Conservation (phyloP, 2,329 filamentous ascomycete genomes). For the Thermothelomyces thermophilus region DNA sequence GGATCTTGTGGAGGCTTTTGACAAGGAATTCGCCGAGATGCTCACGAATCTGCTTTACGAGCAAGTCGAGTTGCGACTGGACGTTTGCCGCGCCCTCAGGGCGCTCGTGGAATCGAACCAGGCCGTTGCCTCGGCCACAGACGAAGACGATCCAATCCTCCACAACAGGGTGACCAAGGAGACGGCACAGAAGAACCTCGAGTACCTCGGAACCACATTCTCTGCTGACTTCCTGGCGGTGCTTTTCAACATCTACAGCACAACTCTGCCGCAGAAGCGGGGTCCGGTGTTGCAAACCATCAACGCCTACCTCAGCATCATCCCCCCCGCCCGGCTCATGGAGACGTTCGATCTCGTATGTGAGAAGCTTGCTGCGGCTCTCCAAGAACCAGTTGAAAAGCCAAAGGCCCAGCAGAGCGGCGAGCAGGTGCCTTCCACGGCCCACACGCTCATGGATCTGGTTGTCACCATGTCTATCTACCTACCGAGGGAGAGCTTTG, state of each 20-base stretch:
- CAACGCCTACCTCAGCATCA: constrained; percentile 89
- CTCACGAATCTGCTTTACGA: constrained; percentile 88
- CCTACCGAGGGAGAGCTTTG: constrained; percentile 79
- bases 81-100: constrained; percentile 81
- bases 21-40: constrained; percentile 83
- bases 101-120: constrained; percentile 88
- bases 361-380: constrained; percentile 68
- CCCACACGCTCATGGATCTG: constrained; percentile 92
- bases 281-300: constrained; percentile 90
- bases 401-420: constrained; percentile 52
- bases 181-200: constrained; percentile 70
- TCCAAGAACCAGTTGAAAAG: constrained; percentile 45
- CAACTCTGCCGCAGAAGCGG: constrained; percentile 87
- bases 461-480: constrained; percentile 95
- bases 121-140: constrained; percentile 63
- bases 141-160: constrained; percentile 65
- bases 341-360: constrained; percentile 86
- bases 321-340: constrained; percentile 68
- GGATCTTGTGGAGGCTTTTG: constrained; percentile 69
- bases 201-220: constrained; percentile 65
- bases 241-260: constrained; percentile 97
- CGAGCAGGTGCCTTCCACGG: constrained; percentile 82
- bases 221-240: constrained; percentile 88
- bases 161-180: constrained; percentile 72
- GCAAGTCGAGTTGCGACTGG: constrained; percentile 77